Evolutionary conservation across 1,284 basidiomycete genomes (phyloP).

Genomic region (Grifola frondosa): DNA sequence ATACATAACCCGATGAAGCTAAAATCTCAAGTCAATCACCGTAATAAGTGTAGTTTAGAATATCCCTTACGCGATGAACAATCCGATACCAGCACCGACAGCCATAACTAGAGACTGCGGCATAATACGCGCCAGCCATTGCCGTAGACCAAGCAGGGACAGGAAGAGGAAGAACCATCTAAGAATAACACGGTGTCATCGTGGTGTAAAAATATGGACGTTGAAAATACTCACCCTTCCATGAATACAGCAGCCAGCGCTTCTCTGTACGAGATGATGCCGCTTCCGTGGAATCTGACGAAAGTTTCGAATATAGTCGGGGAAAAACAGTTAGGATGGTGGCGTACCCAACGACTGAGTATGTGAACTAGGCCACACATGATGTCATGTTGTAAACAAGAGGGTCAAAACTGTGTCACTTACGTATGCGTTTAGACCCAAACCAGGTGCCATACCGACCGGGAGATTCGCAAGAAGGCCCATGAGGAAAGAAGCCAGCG

Average conservation of each 20-base stretch:
- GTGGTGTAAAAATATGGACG: neutral
- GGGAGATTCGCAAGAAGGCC: slow-evolving; percentile 84
- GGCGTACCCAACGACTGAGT: slow-evolving; percentile 73
- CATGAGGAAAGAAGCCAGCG: slow-evolving; percentile 80
- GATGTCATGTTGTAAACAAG: no score
- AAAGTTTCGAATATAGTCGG: neutral
- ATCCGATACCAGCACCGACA: slow-evolving; percentile 84
- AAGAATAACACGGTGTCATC: neutral
- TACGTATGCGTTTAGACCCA: slow-evolving; percentile 84
- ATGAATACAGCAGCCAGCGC: slow-evolving; percentile 88
- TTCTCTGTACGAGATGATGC: slow-evolving; percentile 75
- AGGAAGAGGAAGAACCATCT: slow-evolving; percentile 85
- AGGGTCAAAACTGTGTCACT: no score
- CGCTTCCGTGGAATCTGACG: slow-evolving; percentile 66
- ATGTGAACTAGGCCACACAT: slow-evolving; percentile 65
- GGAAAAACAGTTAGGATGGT: no score
- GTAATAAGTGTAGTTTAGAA: no score
- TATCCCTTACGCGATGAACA: slow-evolving; percentile 67
- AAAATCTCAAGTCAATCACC: slow-evolving; percentile 11
- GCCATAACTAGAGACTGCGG: slow-evolving; percentile 85
- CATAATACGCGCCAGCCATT: slow-evolving; percentile 88
- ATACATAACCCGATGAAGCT: slow-evolving; percentile 70
- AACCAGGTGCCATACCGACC: slow-evolving; percentile 77
- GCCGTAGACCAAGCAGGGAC: slow-evolving; percentile 82
- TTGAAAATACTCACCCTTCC: slow-evolving; percentile 58